These are phyloP conservation scores for Fusarium albidum DNA, from an alignment of 2,329 filamentous ascomycete genomes.

Conservation along the genomic window DNA sequence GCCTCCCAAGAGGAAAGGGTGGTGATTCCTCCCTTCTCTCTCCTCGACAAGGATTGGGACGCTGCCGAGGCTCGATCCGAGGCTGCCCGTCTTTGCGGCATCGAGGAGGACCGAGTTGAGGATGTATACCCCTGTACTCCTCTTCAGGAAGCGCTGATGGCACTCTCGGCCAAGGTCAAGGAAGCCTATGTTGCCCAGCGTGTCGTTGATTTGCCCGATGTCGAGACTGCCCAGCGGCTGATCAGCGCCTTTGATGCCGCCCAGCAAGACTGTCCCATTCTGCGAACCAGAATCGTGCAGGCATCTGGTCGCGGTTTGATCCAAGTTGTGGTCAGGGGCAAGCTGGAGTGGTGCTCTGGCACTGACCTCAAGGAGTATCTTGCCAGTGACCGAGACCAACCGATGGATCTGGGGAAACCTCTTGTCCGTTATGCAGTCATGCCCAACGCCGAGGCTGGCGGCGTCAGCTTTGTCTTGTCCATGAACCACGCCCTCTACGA, in stretches of 20 bases:
- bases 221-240: conserved; percentile 48
- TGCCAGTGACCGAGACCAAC: conserved; percentile 48
- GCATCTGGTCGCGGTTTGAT: conserved; percentile 52
- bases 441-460: conserved; percentile 41
- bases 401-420: conserved; percentile 55
- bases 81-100: conserved; percentile 50
- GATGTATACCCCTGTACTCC: conserved; percentile 64
- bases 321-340: conserved; percentile 55
- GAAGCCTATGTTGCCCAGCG: conserved; percentile 62
- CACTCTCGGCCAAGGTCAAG: conserved; percentile 58
- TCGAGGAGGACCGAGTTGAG: conserved; percentile 49
- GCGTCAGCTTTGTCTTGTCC: conserved; percentile 58
- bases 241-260: conserved; percentile 53
- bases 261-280: conserved; percentile 49
- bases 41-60: conserved; percentile 48
- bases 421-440: conserved; percentile 57
- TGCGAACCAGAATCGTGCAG: conserved; percentile 60
- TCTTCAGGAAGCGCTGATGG: conserved; percentile 63
- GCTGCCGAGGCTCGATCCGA: conserved; percentile 46
- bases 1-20: conserved; percentile 37
- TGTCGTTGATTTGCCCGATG: conserved; percentile 51
- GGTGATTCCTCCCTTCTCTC: conserved; percentile 49
- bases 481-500: conserved; percentile 67
- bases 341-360: conserved; percentile 46
- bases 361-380: conserved; percentile 51